Conservation (phyloP, 2,329 filamentous ascomycete species). For the Knufia petricola region DNA sequence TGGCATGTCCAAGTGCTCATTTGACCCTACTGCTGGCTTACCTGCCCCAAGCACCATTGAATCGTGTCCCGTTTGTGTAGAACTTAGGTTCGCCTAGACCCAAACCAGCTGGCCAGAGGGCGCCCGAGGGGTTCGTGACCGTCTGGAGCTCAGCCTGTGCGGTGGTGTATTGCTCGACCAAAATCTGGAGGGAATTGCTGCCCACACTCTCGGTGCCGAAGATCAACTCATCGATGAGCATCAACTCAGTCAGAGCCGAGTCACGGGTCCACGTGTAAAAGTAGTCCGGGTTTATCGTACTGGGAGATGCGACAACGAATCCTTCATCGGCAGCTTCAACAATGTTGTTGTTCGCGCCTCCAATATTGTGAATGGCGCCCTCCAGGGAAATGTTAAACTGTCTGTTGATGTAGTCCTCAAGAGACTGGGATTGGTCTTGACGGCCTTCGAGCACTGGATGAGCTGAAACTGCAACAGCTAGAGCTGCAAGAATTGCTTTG, state of each 20-base stretch:
- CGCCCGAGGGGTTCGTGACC: conserved; percentile 59
- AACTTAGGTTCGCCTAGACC: conserved; percentile 65
- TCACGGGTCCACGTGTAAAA: conserved; percentile 73
- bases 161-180: conserved; percentile 58
- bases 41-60: conserved; percentile 52
- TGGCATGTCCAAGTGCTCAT: too few species aligned
- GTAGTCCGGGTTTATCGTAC: conserved; percentile 48
- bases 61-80: conserved; percentile 52
- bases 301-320: conserved; percentile 49
- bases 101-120: conserved; percentile 41
- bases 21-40: too few species aligned
- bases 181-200: conserved; percentile 47
- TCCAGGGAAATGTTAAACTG: conserved; percentile 44
- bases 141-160: conserved; percentile 56
- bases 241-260: conserved; percentile 61
- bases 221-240: conserved; percentile 58
- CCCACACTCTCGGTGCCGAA: conserved; percentile 49
- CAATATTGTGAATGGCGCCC: conserved; percentile 48
- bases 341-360: conserved; percentile 38
- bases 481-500: conserved; percentile 1
- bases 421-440: conserved; percentile 8
- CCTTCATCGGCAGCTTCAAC: conserved; percentile 42
- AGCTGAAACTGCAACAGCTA: conserved; percentile 6
- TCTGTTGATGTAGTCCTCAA: conserved; percentile 32
- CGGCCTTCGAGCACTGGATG: conserved; percentile 9